Evolutionary conservation across 176 grass and related monocot species (phyloP).

Genomic region (Otatea glauca): DNA sequence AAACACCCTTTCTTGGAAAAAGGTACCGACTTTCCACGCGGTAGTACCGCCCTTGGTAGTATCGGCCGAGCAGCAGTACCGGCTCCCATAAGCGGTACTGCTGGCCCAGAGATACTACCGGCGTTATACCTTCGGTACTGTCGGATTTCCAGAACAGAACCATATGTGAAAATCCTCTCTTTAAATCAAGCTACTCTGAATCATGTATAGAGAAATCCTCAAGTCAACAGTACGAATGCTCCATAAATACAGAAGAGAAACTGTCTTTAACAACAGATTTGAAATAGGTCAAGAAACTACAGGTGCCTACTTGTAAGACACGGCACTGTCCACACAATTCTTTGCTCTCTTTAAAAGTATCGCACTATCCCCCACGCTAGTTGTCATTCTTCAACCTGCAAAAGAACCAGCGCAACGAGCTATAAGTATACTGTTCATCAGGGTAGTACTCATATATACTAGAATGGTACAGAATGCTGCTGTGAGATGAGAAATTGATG

Average conservation of each 20-base stretch:
- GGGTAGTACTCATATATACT: not conserved
- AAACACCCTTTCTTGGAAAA: too few species aligned
- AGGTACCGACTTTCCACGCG: too few species aligned
- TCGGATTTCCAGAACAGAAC: too few species aligned
- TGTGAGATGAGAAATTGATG: not conserved
- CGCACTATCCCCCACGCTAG: not conserved
- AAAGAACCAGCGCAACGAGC: not conserved
- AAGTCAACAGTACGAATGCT: constrained; percentile 18
- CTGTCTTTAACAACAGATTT: constrained; percentile 30
- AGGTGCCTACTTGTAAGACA: not conserved
- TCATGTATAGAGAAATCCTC: not conserved
- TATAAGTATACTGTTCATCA: constrained; percentile 1
- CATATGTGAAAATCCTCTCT: too few species aligned
- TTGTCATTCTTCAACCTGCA: not conserved
- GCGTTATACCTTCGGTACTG: too few species aligned
- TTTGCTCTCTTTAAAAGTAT: constrained; percentile 21
- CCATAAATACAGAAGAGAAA: not conserved
- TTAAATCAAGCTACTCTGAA: too few species aligned
- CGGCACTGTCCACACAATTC: constrained; percentile 9
- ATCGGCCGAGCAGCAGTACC: too few species aligned
- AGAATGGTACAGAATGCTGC: not conserved
- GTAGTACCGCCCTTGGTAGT: too few species aligned
- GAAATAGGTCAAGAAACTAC: constrained; percentile 31
- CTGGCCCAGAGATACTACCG: too few species aligned
- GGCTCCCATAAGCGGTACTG: too few species aligned